Evolutionary conservation across 306 rosid genomes (phyloP), one percentile per base, ranked within the genome.

Genomic region (Fragaria nilgerrensis): DNA sequence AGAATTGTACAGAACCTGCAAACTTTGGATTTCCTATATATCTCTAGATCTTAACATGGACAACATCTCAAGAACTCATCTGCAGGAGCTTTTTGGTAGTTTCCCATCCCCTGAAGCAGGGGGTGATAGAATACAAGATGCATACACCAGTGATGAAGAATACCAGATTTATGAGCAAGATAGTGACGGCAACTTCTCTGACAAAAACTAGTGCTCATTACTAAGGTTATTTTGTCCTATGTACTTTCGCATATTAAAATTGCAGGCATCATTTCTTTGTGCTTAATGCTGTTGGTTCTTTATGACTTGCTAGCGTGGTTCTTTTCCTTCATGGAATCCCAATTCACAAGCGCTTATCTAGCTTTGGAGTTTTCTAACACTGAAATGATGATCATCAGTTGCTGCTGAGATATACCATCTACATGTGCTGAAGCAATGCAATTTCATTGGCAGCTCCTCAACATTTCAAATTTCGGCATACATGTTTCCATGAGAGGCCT

Each of bases 1-100:
- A 53, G 20, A n/a, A n/a, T 4, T 62, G 72, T 72, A 67, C 48
- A 56, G 74, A 77, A 63, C 61, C 20, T 32, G 36, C 41, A 15
- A 56, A 45, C 39, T 61, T 44, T 72, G 79, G 82, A 36, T 44
- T 90, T 89, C 91, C 97, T 81, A 87, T 43, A 84, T 56, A 39
- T 36, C 68, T 67, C 75, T 76, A 92, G 97, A 88, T 88, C 59
- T 81, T 58, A 86, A 84, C 76, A 69, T 78, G 80, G 92, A 80
- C 15, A 85, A 88, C 80, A 77, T 92, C 55, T 92, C 98, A 41
- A 87, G 93, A 84, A 77, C 85, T 73, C 96, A 86, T 83, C 80
- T 94, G 66, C 97, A 90, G 82, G 94, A 92, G 84, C 87, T 94
- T 45, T 92, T 94, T 80, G 97, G 77, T 80, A 90, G 93, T 84